phyloP scores from a whole-genome alignment of 2,329 filamentous ascomycete species.

The Penicillium sp. region DNA sequence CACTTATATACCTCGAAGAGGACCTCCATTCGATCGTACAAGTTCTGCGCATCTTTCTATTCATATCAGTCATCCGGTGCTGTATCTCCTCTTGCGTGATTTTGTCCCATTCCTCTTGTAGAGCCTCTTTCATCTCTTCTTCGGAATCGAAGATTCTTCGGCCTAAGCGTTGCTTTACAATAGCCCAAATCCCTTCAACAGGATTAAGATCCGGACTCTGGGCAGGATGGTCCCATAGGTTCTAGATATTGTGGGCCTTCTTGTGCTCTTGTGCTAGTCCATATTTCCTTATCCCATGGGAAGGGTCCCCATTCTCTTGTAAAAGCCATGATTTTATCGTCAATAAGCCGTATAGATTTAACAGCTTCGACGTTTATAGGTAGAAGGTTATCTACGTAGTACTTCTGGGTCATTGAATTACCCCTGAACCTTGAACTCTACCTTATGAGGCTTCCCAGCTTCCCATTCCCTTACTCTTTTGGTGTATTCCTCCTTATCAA shows the following conservation, averaged over 20 bases:
- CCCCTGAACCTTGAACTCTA: conserved; percentile 1
- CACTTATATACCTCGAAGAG: too few species aligned
- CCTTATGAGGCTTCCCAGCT: conserved; percentile 1
- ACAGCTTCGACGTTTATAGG: conserved; percentile 3
- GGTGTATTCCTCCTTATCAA: too few species aligned
- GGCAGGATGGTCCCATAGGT: conserved; percentile 3
- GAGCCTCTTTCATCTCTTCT: too few species aligned
- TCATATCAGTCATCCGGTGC: too few species aligned
- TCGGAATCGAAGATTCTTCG: too few species aligned
- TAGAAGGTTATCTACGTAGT: conserved; percentile 3
- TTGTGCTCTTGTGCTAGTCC: conserved; percentile 4
- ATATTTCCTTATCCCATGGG: conserved; percentile 2
- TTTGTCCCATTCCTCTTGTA: too few species aligned
- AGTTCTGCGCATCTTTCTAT: too few species aligned
- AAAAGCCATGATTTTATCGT: conserved; percentile 4
- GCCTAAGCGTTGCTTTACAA: neutral
- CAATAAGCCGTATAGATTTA: conserved; percentile 3
- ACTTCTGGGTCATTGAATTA: conserved; percentile 1
- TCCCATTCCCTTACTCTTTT: conserved; percentile 3
- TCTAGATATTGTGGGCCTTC: conserved; percentile 1
- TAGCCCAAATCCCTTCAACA: conserved; percentile 1
- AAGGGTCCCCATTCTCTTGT: conserved; percentile 2
- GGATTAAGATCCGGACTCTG: neutral
- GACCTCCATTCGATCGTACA: too few species aligned
- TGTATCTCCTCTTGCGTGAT: too few species aligned